phyloP scores from a whole-genome alignment of 2,329 filamentous ascomycete species.

The Ilyonectria robusta region DNA sequence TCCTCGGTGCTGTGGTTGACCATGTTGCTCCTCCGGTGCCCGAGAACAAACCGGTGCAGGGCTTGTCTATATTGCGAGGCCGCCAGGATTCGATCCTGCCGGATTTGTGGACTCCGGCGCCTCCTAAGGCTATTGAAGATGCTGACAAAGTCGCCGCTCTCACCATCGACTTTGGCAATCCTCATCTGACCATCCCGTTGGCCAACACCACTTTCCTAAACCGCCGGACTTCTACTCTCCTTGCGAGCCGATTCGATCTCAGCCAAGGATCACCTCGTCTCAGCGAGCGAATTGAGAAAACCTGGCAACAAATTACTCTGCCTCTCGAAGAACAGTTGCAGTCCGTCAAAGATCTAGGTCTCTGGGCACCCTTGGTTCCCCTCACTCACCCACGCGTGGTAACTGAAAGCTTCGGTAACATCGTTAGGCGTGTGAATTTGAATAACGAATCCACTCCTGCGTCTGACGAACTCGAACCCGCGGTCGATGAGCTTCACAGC shows the following conservation, averaged over 20 bases:
- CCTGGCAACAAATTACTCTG: constrained; percentile 55
- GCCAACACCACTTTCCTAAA: constrained; percentile 86
- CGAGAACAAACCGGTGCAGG: constrained; percentile 53
- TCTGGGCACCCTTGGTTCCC: constrained; percentile 68
- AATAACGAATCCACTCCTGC: constrained; percentile 68
- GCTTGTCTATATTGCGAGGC: constrained; percentile 68
- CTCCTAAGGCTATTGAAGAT: constrained; percentile 47
- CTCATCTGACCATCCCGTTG: constrained; percentile 71
- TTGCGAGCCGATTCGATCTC: constrained; percentile 54
- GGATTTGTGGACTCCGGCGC: constrained; percentile 57
- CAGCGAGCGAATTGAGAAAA: constrained; percentile 52
- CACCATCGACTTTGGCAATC: constrained; percentile 56
- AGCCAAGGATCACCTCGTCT: constrained; percentile 39
- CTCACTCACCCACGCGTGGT: constrained; percentile 75
- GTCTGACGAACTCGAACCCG: constrained; percentile 78
- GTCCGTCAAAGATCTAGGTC: constrained; percentile 43
- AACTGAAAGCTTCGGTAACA: constrained; percentile 81
- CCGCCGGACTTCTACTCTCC: constrained; percentile 72
- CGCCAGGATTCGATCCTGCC: constrained; percentile 59
- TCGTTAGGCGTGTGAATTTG: constrained; percentile 75
- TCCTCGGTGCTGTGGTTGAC: constrained; percentile 71
- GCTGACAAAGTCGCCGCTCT: constrained; percentile 58
- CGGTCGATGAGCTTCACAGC: constrained; percentile 72
- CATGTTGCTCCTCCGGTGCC: constrained; percentile 59
- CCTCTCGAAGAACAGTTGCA: constrained; percentile 38